A percentile compares a stretch with the other conserved stretches of the same genome.
phyloP scores from a whole-genome alignment of 164 flowering plant species.

The Magnolia sinica region DNA sequence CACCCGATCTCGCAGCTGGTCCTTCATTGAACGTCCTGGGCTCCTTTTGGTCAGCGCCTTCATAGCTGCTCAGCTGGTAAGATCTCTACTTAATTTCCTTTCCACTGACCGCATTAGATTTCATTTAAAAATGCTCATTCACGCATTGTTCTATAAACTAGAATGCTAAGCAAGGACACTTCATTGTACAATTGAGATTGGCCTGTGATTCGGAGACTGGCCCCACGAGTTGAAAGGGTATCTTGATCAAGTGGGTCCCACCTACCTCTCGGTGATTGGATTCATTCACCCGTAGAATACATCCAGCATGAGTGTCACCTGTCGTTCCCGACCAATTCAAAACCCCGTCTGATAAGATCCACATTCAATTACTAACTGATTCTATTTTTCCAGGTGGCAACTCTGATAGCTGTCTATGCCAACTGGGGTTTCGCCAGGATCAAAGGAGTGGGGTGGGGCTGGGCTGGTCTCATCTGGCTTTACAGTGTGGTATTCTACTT shows the following conservation, averaged over 20 bases:
- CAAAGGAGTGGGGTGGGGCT: conserved; percentile 88
- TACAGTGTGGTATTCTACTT: conserved; percentile 79
- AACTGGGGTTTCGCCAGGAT: conserved; percentile 90
- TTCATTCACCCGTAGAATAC: too few relatives aligned
- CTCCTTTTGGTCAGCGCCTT: conserved; percentile 62
- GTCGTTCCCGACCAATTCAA: too few relatives aligned
- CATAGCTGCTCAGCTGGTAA: conserved; percentile 76
- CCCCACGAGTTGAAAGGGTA: too few relatives aligned
- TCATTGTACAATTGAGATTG: too few relatives aligned
- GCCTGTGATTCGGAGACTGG: too few relatives aligned
- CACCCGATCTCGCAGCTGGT: conserved; percentile 93
- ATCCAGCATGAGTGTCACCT: too few relatives aligned
- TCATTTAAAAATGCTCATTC: neutral
- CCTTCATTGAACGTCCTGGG: conserved; percentile 87
- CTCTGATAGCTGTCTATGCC: conserved; percentile 85
- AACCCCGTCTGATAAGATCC: too few relatives aligned
- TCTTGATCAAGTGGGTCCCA: too few relatives aligned
- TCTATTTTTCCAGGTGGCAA: conserved; percentile 60
- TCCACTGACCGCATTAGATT: neutral
- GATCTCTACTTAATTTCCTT: conserved; percentile 3
- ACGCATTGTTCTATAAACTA: neutral
- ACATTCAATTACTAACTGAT: too few relatives aligned
- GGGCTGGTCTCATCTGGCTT: conserved; percentile 99
- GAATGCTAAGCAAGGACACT: too few relatives aligned
- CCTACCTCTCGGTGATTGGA: too few relatives aligned